These are phyloP conservation scores for Hanseniaspora gamundiae DNA, from an alignment of 1,139 yeast species.

Conservation along the genomic window DNA sequence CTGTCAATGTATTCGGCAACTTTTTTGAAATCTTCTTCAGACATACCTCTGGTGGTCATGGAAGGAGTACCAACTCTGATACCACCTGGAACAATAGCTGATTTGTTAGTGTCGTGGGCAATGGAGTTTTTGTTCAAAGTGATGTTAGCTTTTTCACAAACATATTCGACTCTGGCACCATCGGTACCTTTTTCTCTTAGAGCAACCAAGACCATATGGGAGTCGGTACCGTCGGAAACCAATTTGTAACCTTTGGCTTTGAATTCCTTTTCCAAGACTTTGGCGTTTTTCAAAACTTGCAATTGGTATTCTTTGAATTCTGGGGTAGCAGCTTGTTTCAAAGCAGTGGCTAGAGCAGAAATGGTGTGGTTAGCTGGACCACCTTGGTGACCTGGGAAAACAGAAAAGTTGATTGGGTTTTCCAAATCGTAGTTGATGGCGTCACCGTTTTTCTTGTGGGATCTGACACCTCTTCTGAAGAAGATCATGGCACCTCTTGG, in stretches of 20 bases:
- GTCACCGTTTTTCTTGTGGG: constrained; percentile 84
- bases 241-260: constrained; percentile 60
- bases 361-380: constrained; percentile 99
- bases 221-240: constrained; percentile 91
- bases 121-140: constrained; percentile 95
- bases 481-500: constrained; percentile 99
- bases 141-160: constrained; percentile 88
- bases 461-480: constrained; percentile 93
- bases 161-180: constrained; percentile 95
- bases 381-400: constrained; percentile 99
- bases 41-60: constrained; percentile 94
- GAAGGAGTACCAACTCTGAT: constrained; percentile 98
- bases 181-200: constrained; percentile 84
- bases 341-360: constrained; percentile 92
- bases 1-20: constrained; percentile 76
- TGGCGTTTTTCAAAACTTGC: constrained; percentile 82
- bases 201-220: constrained; percentile 88
- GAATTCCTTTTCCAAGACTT: constrained; percentile 68
- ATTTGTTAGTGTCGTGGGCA: constrained; percentile 75
- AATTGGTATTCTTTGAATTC: constrained; percentile 86
- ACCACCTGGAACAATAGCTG: constrained; percentile 97
- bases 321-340: constrained; percentile 86
- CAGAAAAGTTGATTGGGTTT: constrained; percentile 91
- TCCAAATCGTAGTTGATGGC: constrained; percentile 84
- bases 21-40: constrained; percentile 71